Base-by-base conservation (phyloP, 768 basidiomycete genomes). In the Trametopsis cervina region DNA sequence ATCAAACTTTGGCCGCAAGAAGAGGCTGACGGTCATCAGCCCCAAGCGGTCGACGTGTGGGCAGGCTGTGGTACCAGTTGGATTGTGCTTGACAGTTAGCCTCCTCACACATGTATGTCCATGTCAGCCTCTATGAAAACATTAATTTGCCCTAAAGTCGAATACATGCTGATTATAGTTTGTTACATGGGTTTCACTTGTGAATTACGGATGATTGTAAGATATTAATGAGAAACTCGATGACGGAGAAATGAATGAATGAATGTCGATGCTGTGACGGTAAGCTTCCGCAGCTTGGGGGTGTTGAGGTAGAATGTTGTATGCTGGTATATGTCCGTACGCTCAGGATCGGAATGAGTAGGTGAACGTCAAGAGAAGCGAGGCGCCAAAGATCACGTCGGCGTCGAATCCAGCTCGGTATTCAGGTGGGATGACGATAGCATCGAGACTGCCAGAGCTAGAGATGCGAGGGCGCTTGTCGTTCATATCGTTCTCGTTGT, bases 31-130 rank as follows among this genome's bases (percentile, higher is more conserved):
- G 29, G 29, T 7, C 22, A 55, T 2, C 22, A 40, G 12, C 41
- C 22, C 6, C 26, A 39, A 1, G 52, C 41, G 3, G 42, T 58
- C 10, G 45, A 56, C 42, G 39, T 72, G 0, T 78, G 73, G 74
- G 76, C 72, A 4, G 78, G 78, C 4, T 75, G 70, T 49, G 77
- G 75, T 24, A 75, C 75, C 18, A 77, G 68, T 51, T 80, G 75
- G 74, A 59, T 79, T 9, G 55, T 58, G 22, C 43, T 64, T 7
- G 44, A 47, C 17, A 43, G 37, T 33, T 54, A 44, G 25, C 10
- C 36, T 42, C 20, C 18, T 21, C 24, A 3, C 39, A 9, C 45
- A 33, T 53, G 46, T 43, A 43, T 27, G 27, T 39, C 17, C 17
- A 18, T 50, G 44, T 44, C 40, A 49, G 36, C 39, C 25, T 22